phyloP scores from a whole-genome alignment of 1,284 basidiomycete genomes.

The Termitomyces sp. region DNA sequence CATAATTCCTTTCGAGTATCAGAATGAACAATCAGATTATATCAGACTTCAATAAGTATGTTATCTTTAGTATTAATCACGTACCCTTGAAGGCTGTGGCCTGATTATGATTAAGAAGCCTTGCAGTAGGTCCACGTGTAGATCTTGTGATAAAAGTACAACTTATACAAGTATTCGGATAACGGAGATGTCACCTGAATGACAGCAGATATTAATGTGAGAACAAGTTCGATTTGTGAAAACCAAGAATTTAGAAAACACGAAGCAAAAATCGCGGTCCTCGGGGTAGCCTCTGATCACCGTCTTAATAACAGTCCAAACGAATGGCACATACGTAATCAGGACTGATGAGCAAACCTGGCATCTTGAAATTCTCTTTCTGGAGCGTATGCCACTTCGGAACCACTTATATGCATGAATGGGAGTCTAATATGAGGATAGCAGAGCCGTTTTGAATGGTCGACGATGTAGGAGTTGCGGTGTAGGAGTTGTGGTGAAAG shows the following conservation, averaged over 20 bases:
- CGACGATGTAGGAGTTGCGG: conserved; percentile 31
- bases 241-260: neutral
- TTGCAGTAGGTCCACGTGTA: neutral
- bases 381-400: neutral
- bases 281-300: conserved; percentile 19
- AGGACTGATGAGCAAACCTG: too few relatives aligned
- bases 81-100: neutral
- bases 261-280: neutral
- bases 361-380: too few relatives aligned
- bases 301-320: too few relatives aligned
- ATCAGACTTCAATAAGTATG: neutral
- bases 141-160: too few relatives aligned
- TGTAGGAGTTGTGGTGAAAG: conserved; percentile 38
- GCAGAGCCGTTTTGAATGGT: conserved; percentile 14
- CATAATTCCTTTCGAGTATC: neutral
- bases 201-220: neutral
- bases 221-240: neutral
- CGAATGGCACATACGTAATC: too few relatives aligned
- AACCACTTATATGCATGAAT: conserved; percentile 30
- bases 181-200: neutral
- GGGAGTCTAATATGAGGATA: conserved; percentile 25
- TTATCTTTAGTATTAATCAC: too few relatives aligned
- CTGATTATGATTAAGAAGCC: neutral
- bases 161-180: too few relatives aligned
- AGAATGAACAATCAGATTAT: neutral